Conservation (phyloP, 1,284 basidiomycete genomes). For the Malassezia equina region DNA sequence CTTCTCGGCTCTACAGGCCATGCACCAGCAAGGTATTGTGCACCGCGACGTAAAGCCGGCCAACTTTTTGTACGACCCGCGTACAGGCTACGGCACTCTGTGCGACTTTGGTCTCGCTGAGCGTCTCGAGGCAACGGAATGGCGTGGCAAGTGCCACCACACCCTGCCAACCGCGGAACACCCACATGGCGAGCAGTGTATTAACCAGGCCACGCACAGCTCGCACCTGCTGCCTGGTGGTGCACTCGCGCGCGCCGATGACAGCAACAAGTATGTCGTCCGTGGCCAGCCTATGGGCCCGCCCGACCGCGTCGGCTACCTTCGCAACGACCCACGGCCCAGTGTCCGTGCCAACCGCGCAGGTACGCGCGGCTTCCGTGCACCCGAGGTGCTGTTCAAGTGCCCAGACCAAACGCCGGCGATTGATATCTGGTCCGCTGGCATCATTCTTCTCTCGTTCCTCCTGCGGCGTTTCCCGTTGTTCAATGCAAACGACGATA, state of each 20-base stretch:
- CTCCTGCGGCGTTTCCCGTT: constrained; percentile 84
- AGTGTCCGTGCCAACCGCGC: constrained; percentile 88
- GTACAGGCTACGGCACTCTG: constrained; percentile 70
- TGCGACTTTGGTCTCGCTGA: constrained; percentile 79
- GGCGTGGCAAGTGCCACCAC: constrained; percentile 46
- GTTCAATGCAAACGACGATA: constrained; percentile 87
- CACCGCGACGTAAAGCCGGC: constrained; percentile 98
- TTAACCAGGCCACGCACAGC: constrained; percentile 33
- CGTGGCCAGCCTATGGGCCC: constrained; percentile 28
- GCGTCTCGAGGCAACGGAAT: constrained; percentile 37
- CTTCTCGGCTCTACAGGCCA: constrained; percentile 77
- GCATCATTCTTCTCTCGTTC: constrained; percentile 84
- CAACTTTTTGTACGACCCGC: constrained; percentile 89
- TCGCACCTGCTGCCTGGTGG: constrained; percentile 38
- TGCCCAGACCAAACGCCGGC: constrained; percentile 92
- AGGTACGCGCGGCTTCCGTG: constrained; percentile 89
- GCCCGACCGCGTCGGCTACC: constrained; percentile 39
- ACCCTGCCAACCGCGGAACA: constrained; percentile 27
- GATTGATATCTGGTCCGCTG: constrained; percentile 91
- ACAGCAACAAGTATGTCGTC: not conserved
- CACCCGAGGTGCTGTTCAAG: constrained; percentile 90
- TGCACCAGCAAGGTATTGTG: constrained; percentile 77
- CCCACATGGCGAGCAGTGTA: constrained; percentile 32
- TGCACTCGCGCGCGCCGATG: constrained; percentile 20
- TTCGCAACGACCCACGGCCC: constrained; percentile 52